Percentiles rank a stretch among this genome's conserved stretches.
Evolutionary conservation across 2,329 filamentous ascomycete genomes (phyloP).

Genomic region (Simplicillium sp.): DNA sequence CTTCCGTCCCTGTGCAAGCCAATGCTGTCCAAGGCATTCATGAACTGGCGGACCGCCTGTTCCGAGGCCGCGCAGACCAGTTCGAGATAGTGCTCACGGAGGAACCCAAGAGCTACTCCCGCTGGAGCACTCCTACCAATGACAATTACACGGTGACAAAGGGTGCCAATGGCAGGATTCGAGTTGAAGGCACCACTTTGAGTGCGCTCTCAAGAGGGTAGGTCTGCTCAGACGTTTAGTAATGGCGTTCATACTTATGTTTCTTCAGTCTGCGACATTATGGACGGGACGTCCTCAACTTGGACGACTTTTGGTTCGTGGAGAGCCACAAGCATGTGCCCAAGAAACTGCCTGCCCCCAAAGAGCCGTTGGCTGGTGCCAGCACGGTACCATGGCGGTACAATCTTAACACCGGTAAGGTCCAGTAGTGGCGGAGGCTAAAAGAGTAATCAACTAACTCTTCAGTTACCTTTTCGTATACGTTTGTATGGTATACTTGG

Average conservation of each 20-base stretch:
- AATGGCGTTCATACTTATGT: neutral
- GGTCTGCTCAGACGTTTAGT: neutral
- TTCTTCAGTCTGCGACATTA: slow-evolving; percentile 2
- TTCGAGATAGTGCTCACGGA: slow-evolving; percentile 1
- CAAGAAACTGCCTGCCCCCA: neutral
- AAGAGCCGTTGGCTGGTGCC: neutral
- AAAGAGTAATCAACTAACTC: no score
- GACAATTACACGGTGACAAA: slow-evolving; percentile 2
- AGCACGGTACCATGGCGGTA: slow-evolving; percentile 4
- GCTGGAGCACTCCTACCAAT: slow-evolving; percentile 1
- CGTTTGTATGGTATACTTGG: slow-evolving; percentile 19
- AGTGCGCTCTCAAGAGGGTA: slow-evolving; percentile 3
- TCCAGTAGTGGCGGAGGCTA: no score
- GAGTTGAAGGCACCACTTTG: slow-evolving; percentile 2
- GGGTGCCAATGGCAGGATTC: slow-evolving; percentile 2
- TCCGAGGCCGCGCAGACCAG: neutral
- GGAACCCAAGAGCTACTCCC: slow-evolving; percentile 1
- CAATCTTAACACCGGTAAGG: slow-evolving; percentile 3
- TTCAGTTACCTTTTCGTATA: neutral
- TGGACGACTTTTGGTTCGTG: slow-evolving; percentile 3
- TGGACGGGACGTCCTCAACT: slow-evolving; percentile 1
- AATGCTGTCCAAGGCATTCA: slow-evolving; percentile 1
- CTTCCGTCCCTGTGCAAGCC: no score
- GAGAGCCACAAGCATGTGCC: neutral
- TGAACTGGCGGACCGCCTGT: neutral